Evolutionary conservation across 2,329 filamentous ascomycete genomes (phyloP).

Genomic region (Rugonectria rugulosa): DNA sequence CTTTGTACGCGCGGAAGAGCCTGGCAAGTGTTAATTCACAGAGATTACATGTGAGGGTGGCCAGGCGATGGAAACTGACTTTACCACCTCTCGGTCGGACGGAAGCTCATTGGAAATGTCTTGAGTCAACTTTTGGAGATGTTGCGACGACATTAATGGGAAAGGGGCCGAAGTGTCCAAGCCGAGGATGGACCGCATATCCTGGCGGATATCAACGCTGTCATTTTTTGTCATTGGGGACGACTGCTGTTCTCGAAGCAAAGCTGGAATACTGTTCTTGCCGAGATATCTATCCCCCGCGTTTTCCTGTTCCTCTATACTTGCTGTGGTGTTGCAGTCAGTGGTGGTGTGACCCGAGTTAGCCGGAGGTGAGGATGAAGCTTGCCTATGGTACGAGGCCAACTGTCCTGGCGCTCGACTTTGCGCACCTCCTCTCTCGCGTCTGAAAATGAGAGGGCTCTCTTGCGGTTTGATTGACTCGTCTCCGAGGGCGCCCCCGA

Average conservation of each 20-base stretch:
- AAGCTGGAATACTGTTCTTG: slow-evolving; percentile 72
- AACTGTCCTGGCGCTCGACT: slow-evolving; percentile 49
- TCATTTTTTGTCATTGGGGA: slow-evolving; percentile 60
- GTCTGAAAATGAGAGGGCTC: slow-evolving; percentile 45
- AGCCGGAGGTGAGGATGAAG: slow-evolving; percentile 1
- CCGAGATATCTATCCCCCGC: slow-evolving; percentile 68
- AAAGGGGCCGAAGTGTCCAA: slow-evolving; percentile 72
- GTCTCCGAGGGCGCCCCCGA: slow-evolving; percentile 33
- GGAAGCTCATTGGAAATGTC: slow-evolving; percentile 70
- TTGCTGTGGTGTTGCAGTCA: slow-evolving; percentile 45
- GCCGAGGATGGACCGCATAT: slow-evolving; percentile 72
- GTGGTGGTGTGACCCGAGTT: slow-evolving; percentile 24
- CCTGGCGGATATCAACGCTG: slow-evolving; percentile 65
- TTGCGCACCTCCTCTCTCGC: slow-evolving; percentile 43
- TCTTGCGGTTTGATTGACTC: slow-evolving; percentile 41
- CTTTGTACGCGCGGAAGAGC: slow-evolving; percentile 71
- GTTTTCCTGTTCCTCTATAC: slow-evolving; percentile 61
- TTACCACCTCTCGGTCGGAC: slow-evolving; percentile 71
- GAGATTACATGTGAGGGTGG: neutral
- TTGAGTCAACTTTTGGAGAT: slow-evolving; percentile 65
- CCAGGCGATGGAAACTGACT: slow-evolving; percentile 53
- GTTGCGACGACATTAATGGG: slow-evolving; percentile 70
- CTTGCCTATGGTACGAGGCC: slow-evolving; percentile 53
- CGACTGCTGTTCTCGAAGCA: slow-evolving; percentile 69
- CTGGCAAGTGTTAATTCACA: slow-evolving; percentile 45